phyloP scores from a whole-genome alignment of 2,329 filamentous ascomycete species.

The Rhynchosporium secalis region DNA sequence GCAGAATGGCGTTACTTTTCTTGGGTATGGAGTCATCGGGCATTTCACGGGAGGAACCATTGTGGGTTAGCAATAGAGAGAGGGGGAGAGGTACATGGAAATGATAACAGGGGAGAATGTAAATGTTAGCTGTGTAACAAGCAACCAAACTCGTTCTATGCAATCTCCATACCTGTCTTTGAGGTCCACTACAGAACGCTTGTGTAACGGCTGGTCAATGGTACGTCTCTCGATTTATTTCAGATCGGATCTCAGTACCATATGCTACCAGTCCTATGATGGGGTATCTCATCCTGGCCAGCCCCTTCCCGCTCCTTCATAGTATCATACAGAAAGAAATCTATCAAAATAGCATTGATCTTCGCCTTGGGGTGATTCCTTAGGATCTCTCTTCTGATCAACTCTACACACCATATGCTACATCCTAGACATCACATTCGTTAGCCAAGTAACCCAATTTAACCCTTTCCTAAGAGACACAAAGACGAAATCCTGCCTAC shows the following conservation, averaged over 20 bases:
- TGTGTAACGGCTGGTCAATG: neutral
- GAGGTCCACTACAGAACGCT: neutral
- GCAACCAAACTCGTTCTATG: neutral
- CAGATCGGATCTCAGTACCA: conserved; percentile 66
- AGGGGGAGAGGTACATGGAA: neutral
- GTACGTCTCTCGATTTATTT: neutral
- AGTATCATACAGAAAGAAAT: conserved; percentile 95
- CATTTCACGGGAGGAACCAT: neutral
- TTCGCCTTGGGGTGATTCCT: conserved; percentile 68
- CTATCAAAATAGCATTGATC: conserved; percentile 87
- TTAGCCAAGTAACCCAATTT: conserved; percentile 9
- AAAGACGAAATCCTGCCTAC: conserved; percentile 42
- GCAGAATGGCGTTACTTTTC: conserved; percentile 12
- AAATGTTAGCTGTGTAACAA: neutral
- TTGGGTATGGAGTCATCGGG: conserved; percentile 3
- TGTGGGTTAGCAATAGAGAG: neutral
- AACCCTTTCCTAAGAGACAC: neutral
- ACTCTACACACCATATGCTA: conserved; percentile 94
- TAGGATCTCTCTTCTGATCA: conserved; percentile 80
- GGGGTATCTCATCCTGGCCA: conserved; percentile 65
- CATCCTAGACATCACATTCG: conserved; percentile 56
- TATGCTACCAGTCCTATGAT: conserved; percentile 89
- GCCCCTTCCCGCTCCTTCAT: conserved; percentile 79
- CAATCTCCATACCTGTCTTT: neutral
- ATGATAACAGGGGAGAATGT: neutral